Base-by-base conservation (phyloP, 176 grass and related monocot genomes). In the Aechmea fasciata region DNA sequence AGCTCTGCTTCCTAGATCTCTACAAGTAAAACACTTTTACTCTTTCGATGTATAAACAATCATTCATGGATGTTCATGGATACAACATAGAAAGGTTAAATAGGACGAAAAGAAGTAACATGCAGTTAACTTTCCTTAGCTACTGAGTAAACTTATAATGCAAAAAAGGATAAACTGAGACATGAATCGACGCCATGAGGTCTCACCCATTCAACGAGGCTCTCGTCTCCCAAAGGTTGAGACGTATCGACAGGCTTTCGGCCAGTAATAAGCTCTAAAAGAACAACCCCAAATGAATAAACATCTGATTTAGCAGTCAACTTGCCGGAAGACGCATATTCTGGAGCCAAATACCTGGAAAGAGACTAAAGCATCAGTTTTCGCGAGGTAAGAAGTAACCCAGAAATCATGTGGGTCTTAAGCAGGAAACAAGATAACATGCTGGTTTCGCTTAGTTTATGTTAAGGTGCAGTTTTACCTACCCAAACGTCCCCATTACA, bases 401-500 rank as follows among this genome's bases (percentile, higher is more conserved):
- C 11, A 50, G 33, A 71, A 20, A 71, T 52, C 51, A 22, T 48
- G 52, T 22, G 3, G 12, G 13, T 48, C 3, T 11, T 13, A 67
- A 28, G 12, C 29, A 33, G 24, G 11, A 67, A 67, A 14, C 11
- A 49, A 47, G 22, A 18, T 14, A 65, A 62, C 4, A 10, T 51
- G 29, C 33, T 78, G 28, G 52, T 54, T 79, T 20, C 23, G 13
- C 57, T 63, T 47, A 20, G 52, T 78, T 73, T 41, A 41, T 41
- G 33, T 41, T 41, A 41, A 41, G 33, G 33, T 3, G 5, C 33
- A 41, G 33, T 41, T 41, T 41, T 50, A 55, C 85, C 25, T 84
- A 99, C 95, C 95, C 95, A 78, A 99, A 99, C 29, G 95, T 99
- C 52, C 95, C 95, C 95, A 99, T 99, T 51, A 99, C 90, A 68